A percentile compares a stretch with the other conserved stretches of the same genome.
phyloP scores from a whole-genome alignment of 768 basidiomycete genomes.

The Amanita subjunquillea region DNA sequence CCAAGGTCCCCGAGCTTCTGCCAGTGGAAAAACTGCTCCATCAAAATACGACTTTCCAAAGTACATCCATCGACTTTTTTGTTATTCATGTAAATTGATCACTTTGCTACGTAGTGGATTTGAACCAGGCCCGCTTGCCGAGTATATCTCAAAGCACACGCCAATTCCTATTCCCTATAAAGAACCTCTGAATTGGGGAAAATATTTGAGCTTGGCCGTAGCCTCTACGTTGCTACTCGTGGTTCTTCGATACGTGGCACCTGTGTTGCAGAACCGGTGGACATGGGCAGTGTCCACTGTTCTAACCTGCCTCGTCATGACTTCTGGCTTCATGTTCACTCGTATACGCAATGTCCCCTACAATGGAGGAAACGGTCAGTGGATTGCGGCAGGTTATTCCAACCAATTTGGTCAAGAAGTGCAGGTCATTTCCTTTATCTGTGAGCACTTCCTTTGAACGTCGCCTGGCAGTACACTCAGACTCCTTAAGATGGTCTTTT shows the following conservation, averaged over 20 bases:
- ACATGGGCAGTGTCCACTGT: constrained; percentile 59
- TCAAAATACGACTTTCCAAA: constrained; percentile 71
- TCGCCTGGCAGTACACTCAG: neutral
- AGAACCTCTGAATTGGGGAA: constrained; percentile 67
- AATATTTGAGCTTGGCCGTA: constrained; percentile 34
- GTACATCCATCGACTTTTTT: constrained; percentile 28
- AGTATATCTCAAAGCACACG: constrained; percentile 63
- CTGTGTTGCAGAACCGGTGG: constrained; percentile 66
- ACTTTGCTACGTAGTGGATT: constrained; percentile 58
- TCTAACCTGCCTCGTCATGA: constrained; percentile 69
- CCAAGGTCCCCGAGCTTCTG: constrained; percentile 57
- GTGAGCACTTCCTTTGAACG: constrained; percentile 38
- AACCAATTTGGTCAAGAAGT: constrained; percentile 92
- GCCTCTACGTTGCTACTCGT: constrained; percentile 39
- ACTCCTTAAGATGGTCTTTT: constrained; percentile 70
- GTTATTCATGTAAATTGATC: neutral
- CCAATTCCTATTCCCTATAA: constrained; percentile 76
- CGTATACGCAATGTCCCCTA: constrained; percentile 80
- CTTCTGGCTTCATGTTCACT: constrained; percentile 93
- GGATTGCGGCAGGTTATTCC: constrained; percentile 84
- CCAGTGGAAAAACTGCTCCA: constrained; percentile 43
- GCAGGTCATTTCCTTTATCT: constrained; percentile 75
- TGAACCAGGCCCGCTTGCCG: constrained; percentile 65
- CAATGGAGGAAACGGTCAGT: constrained; percentile 49
- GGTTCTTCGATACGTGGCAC: constrained; percentile 47